Evolutionary conservation across 2,329 filamentous ascomycete genomes (phyloP), one percentile per base, ranked within the genome.

Genomic region (Apiospora koreana): DNA sequence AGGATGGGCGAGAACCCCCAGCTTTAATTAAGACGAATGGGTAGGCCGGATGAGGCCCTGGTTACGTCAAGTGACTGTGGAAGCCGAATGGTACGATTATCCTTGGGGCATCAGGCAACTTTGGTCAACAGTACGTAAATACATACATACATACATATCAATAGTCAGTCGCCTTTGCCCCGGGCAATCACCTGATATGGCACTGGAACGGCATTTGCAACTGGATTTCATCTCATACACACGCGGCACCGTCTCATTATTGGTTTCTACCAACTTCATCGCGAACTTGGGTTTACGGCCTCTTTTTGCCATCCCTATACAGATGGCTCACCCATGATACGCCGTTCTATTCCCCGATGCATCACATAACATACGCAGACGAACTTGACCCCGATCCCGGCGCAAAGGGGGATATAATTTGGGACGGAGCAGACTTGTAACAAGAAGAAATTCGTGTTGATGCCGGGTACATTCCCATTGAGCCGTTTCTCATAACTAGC

Each of bases 391-490:
- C 54, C 21, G 54, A 14, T 28, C 54, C 18, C 21, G 38, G 54
- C 54, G 31, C 54, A 62, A 35, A n/a, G 54, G 54, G 46, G 67
- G 58, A 48, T 43, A 43, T 35, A 35, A 35, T 43, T 31, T 38
- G 28, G 54, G 54, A 62, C 54, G 31, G 54, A 23, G 54, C 54
- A 62, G 54, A 62, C 54, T n/a, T 41, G 68, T 71, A 58, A 72
- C 74, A 70, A 74, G 71, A 75, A 75, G 38, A 76, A 70, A 69
- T 74, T 77, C 73, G 70, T 70, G 58, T 71, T 75, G 75, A 78
- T 78, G 75, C 78, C 78, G 75, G 77, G 78, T 80, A 79, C 78
- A 77, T 41, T 79, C 78, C 76, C 77, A 79, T 80, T 79, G 78
- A 80, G 78, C 77, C 78, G 46, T 71, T 79, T 79, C 74, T 79